These are phyloP conservation scores for Cornus florida DNA, from an alignment of 148 eudicot genomes.

Conservation along the genomic window DNA sequence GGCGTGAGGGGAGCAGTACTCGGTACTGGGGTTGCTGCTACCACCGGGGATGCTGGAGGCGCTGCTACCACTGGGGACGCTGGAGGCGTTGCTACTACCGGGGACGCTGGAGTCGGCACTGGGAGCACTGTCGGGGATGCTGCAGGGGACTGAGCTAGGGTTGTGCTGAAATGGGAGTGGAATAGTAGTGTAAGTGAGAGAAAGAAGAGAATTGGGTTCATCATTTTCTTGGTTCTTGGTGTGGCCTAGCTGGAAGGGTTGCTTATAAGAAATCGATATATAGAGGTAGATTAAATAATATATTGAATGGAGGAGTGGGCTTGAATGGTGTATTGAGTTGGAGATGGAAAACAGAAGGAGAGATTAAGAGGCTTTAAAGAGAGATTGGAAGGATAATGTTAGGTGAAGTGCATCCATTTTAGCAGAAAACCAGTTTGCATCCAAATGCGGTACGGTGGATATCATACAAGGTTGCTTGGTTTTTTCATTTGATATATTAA, in stretches of 20 bases:
- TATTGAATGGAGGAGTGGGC: neutral
- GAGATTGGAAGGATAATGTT: neutral
- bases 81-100: too few relatives aligned
- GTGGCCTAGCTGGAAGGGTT: too few relatives aligned
- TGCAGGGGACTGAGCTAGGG: slow-evolving; percentile 34
- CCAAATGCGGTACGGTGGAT: too few relatives aligned
- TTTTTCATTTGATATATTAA: too few relatives aligned
- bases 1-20: slow-evolving; percentile 10
- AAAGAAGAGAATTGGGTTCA: slow-evolving; percentile 19
- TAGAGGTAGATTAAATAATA: too few relatives aligned
- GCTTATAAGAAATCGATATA: too few relatives aligned
- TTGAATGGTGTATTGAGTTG: neutral
- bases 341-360: neutral
- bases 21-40: too few relatives aligned
- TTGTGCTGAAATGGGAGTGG: slow-evolving; percentile 28
- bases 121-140: too few relatives aligned
- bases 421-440: neutral
- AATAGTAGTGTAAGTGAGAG: neutral
- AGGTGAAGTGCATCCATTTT: slow-evolving; percentile 9
- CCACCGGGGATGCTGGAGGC: too few relatives aligned
- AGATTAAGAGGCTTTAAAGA: slow-evolving; percentile 13
- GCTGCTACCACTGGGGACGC: too few relatives aligned
- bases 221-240: neutral
- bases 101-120: too few relatives aligned
- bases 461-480: too few relatives aligned